A percentile compares a stretch with the other conserved stretches of the same genome.
phyloP scores from a whole-genome alignment of 2,329 filamentous ascomycete species.

The Cryoendolithus antarcticus region DNA sequence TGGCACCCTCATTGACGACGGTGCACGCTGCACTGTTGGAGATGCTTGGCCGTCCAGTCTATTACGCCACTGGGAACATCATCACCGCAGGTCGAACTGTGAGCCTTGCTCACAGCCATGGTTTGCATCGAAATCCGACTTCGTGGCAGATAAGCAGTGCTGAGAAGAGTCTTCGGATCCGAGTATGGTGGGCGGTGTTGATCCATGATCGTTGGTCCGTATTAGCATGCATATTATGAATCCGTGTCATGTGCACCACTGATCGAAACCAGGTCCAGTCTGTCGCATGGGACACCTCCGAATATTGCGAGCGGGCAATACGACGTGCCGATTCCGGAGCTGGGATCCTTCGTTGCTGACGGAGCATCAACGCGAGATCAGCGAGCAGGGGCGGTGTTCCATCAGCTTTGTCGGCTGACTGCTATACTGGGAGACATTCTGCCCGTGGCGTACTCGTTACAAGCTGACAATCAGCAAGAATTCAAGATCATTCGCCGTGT shows the following conservation, averaged over 20 bases:
- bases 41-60: conserved; percentile 28
- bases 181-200: conserved; percentile 45
- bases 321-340: conserved; percentile 42
- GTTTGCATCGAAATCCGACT: conserved; percentile 42
- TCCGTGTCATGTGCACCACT: conserved; percentile 8
- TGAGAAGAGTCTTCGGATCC: conserved; percentile 40
- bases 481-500: conserved; percentile 20
- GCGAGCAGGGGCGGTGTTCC: conserved; percentile 31
- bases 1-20: conserved; percentile 29
- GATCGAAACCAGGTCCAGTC: conserved; percentile 33
- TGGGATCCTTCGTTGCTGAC: conserved; percentile 25
- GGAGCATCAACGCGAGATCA: conserved; percentile 24
- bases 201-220: conserved; percentile 41
- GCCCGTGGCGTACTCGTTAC: conserved; percentile 26
- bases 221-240: background rate
- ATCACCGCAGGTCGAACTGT: conserved; percentile 42
- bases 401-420: conserved; percentile 40
- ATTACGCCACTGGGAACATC: conserved; percentile 35
- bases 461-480: conserved; percentile 18
- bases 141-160: conserved; percentile 39
- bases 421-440: conserved; percentile 28
- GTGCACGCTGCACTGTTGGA: conserved; percentile 29
- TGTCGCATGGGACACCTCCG: conserved; percentile 44
- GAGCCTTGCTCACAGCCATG: conserved; percentile 44
- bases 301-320: conserved; percentile 42